A percentile compares a stretch with the other conserved stretches of the same genome.
phyloP scores from a whole-genome alignment of 225 moss, liverwort and hornwort genomes.

The Bryum argenteum region DNA sequence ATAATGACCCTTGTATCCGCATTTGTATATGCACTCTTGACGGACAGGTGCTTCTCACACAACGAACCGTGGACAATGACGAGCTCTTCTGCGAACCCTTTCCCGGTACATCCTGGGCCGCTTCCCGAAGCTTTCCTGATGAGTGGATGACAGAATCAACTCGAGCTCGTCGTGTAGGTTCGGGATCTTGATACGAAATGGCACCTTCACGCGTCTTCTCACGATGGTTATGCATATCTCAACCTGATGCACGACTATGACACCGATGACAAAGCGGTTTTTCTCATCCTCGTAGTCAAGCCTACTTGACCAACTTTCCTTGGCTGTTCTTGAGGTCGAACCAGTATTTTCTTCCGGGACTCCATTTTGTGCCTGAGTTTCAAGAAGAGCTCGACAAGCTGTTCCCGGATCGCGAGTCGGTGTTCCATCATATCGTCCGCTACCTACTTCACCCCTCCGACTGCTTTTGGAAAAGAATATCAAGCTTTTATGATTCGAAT shows the following conservation, averaged over 20 bases:
- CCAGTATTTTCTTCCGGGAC: constrained; percentile 66
- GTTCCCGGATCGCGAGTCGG: constrained; percentile 63
- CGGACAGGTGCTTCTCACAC: constrained; percentile 68
- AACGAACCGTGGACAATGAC: constrained; percentile 37
- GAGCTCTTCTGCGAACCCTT: constrained; percentile 88
- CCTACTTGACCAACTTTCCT: constrained; percentile 44
- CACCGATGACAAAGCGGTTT: constrained; percentile 48
- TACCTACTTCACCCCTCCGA: constrained; percentile 84
- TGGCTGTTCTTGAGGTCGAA: constrained; percentile 77
- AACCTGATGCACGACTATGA: constrained; percentile 65
- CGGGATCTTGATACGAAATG: constrained; percentile 39
- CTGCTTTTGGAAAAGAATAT: constrained; percentile 61
- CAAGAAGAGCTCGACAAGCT: constrained; percentile 56
- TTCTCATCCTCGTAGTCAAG: constrained; percentile 66
- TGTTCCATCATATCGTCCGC: constrained; percentile 74
- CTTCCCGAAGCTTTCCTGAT: constrained; percentile 45
- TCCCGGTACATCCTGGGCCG: constrained; percentile 68
- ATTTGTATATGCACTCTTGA: constrained; percentile 78
- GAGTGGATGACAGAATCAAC: constrained; percentile 48
- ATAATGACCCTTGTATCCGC: constrained; percentile 64
- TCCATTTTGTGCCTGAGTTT: constrained; percentile 68
- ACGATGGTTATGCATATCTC: constrained; percentile 55
- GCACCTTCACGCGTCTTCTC: constrained; percentile 27
- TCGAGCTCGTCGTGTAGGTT: constrained; percentile 49
- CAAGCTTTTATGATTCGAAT: constrained; percentile 47